Evolutionary conservation across 2,329 filamentous ascomycete species (phyloP), one percentile per base, ranked within the genome.

Genomic region (Fusarium verrucosum): DNA sequence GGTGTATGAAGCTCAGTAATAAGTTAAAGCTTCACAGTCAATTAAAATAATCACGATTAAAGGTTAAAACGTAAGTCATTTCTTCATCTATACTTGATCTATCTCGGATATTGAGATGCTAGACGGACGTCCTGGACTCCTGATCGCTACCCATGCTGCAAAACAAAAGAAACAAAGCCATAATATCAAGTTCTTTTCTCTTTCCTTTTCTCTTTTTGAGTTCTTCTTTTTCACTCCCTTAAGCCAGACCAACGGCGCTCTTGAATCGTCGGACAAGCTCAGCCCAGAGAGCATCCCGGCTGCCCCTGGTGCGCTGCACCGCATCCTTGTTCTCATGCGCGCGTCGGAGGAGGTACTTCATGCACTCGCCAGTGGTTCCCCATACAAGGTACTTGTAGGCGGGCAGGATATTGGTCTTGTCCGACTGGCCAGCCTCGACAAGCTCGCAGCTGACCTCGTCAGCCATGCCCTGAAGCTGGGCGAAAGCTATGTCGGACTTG

Each of bases 381-480:
- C 88, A 90, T 25, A 89, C 87, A 14, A 90, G 78, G 70, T 90
- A 90, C 78, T 90, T 90, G 78, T 87, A 89, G 20, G 89, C 89
- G 17, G 90, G 83, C 36, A 90, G 80, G 9, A 68, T 60, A 14
- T 69, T 50, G 10, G 67, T 58, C 52, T 67, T 67, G 33, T 76
- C 73, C 4, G 72, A 68, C 49, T 73, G 72, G 50, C 73, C 72
- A 10, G 77, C 76, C 62, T 79, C 75, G 28, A 79, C 76, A 14
- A 89, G 77, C 73, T 87, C 85, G 73, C 86, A 89, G 74, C 89
- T 92, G 49, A 98, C 88, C 74, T 97, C 94, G 70, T 98, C 94
- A 2, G 94, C 94, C 94, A 98, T 98, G 36, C 94, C 94, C 80
- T 94, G 91, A 1, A 97, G 85, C 79, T 97, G 94, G 4, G 91